Percentiles rank a stretch among this genome's conserved stretches.
Conservation (phyloP, 768 basidiomycete genomes). For the Pleurotus giganteus region DNA sequence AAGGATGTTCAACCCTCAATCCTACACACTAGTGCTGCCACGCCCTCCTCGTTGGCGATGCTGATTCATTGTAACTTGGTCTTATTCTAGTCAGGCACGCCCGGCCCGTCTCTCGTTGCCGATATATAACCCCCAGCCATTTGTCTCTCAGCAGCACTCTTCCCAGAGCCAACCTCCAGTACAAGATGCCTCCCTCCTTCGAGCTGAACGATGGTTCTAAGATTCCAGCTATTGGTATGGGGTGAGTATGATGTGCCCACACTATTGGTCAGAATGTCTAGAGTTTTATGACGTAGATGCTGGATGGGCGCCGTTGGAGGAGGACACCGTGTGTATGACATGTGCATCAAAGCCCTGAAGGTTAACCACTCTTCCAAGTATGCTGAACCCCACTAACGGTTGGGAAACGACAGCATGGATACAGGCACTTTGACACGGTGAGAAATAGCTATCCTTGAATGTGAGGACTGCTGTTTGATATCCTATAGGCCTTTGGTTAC, state of each 20-base stretch:
- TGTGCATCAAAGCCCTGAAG: conserved; percentile 33
- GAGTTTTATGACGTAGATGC: conserved; percentile 19
- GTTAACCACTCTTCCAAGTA: conserved; percentile 13
- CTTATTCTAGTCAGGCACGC: no score
- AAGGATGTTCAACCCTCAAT: no score
- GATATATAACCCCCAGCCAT: no score
- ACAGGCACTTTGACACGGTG: conserved; percentile 46
- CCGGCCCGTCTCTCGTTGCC: no score
- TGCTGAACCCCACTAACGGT: neutral
- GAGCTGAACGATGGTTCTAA: conserved; percentile 25
- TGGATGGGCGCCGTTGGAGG: conserved; percentile 37
- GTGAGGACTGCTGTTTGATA: neutral
- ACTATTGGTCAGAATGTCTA: neutral
- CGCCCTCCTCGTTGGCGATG: no score
- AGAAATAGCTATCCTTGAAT: conserved; percentile 10
- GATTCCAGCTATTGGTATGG: conserved; percentile 31
- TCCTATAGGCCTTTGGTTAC: conserved; percentile 25
- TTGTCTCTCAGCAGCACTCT: no score
- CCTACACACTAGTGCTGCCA: no score
- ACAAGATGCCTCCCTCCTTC: no score
- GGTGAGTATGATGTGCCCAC: conserved; percentile 16
- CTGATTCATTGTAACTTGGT: no score
- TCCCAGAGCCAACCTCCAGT: no score
- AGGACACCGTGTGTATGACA: conserved; percentile 38
- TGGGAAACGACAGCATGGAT: conserved; percentile 30